phyloP scores from a whole-genome alignment of 2,329 filamentous ascomycete species.

The Nothophaeocryptopus gaeumannii region DNA sequence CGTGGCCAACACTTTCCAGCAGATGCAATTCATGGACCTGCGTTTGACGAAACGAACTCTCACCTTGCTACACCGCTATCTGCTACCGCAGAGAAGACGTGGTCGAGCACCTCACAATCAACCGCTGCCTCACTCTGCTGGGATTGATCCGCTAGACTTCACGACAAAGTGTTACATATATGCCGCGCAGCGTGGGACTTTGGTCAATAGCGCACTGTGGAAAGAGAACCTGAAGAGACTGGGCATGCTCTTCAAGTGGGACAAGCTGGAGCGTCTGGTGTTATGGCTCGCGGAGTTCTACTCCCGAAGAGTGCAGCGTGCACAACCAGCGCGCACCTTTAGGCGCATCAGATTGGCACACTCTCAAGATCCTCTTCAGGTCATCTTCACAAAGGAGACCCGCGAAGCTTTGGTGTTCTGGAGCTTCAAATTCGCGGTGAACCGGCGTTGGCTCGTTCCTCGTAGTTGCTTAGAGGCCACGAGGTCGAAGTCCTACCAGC shows the following conservation, averaged over 20 bases:
- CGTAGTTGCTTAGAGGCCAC: too few species aligned
- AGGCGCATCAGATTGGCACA: neutral
- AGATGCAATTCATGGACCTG: constrained; percentile 49
- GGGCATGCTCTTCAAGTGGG: constrained; percentile 55
- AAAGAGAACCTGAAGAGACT: constrained; percentile 57
- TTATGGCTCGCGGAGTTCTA: constrained; percentile 48
- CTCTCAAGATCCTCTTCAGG: constrained; percentile 4
- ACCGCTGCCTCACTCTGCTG: constrained; percentile 2
- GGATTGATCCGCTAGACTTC: constrained; percentile 39
- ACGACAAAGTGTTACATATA: constrained; percentile 48
- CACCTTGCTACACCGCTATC: constrained; percentile 39
- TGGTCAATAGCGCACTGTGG: constrained; percentile 50
- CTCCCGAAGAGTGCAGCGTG: neutral
- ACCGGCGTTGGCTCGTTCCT: neutral
- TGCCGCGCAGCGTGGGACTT: constrained; percentile 33
- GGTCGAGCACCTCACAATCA: constrained; percentile 37
- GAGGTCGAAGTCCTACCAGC: too few species aligned
- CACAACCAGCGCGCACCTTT: too few species aligned
- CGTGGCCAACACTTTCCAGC: constrained; percentile 41
- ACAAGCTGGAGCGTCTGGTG: constrained; percentile 52
- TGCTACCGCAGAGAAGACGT: constrained; percentile 40
- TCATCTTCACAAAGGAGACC: constrained; percentile 29
- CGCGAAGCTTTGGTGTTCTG: constrained; percentile 34
- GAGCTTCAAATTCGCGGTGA: constrained; percentile 30
- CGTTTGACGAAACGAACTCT: constrained; percentile 46